Percentiles rank a stretch among this genome's conserved stretches.
These are phyloP conservation scores for Halophytophthora batemanensis DNA, from an alignment of 352 stramenopile genomes.

Conservation along the genomic window DNA sequence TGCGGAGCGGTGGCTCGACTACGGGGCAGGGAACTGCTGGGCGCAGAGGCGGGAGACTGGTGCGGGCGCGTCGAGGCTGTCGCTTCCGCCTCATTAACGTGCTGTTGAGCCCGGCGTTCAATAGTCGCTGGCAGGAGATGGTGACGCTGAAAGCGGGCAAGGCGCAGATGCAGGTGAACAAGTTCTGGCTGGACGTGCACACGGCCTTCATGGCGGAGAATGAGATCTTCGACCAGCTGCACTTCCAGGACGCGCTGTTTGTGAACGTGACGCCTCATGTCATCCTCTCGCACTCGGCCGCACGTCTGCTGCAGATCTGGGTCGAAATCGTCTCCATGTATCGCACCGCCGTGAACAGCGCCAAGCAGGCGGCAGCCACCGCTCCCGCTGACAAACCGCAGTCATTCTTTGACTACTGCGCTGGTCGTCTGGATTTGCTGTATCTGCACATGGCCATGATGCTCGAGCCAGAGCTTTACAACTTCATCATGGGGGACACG, in stretches of 20 bases:
- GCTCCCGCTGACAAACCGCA: constrained; percentile 22
- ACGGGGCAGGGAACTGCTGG: no score
- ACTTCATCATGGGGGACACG: constrained; percentile 40
- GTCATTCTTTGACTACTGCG: constrained; percentile 63
- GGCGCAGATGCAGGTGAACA: constrained; percentile 29
- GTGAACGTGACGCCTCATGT: constrained; percentile 43
- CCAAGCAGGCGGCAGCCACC: constrained; percentile 20
- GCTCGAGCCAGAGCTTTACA: constrained; percentile 44
- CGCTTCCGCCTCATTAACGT: constrained; percentile 74
- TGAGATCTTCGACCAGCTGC: constrained; percentile 43
- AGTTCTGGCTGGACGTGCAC: constrained; percentile 62
- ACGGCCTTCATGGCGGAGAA: constrained; percentile 46
- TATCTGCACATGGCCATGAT: constrained; percentile 70
- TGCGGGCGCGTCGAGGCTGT: constrained; percentile 47
- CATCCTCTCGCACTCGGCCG: constrained; percentile 41
- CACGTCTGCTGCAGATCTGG: constrained; percentile 64
- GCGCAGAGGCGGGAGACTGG: neutral
- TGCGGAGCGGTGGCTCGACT: neutral
- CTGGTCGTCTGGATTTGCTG: constrained; percentile 51
- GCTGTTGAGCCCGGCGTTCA: constrained; percentile 56
- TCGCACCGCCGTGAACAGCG: constrained; percentile 30
- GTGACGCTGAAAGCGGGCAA: constrained; percentile 3
- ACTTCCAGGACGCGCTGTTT: constrained; percentile 67
- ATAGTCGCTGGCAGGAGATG: constrained; percentile 52
- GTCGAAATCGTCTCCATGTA: constrained; percentile 55